phyloP scores from a whole-genome alignment of 805 yeast genomes.

The Wickerhamiella spandovensis region DNA sequence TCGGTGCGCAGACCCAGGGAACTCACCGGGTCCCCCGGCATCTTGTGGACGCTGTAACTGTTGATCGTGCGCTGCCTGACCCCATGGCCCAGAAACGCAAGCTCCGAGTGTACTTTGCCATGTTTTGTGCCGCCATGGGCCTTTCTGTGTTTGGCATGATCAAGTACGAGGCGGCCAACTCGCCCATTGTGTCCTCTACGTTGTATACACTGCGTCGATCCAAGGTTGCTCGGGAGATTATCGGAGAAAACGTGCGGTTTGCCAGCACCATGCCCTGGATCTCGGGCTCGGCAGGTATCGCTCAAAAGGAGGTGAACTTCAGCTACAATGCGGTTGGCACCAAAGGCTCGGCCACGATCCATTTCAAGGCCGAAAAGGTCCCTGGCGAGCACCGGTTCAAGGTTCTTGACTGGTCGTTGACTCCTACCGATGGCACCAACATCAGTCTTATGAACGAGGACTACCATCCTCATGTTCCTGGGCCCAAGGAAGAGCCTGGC shows the following conservation, averaged over 20 bases:
- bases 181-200: conserved; percentile 80
- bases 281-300: conserved; percentile 69
- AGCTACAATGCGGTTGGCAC: conserved; percentile 58
- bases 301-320: conserved; percentile 67
- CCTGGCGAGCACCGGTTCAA: conserved; percentile 42
- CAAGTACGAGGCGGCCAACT: conserved; percentile 84
- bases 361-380: conserved; percentile 58
- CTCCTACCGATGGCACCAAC: conserved; percentile 32
- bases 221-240: conserved; percentile 39
- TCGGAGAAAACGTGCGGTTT: conserved; percentile 70
- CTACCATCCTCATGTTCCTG: conserved; percentile 24
- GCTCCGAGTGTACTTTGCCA: conserved; percentile 40
- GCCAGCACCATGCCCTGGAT: conserved; percentile 80
- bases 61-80: conserved; percentile 67
- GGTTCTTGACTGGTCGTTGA: conserved; percentile 51
- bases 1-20: neutral
- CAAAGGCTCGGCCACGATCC: conserved; percentile 37
- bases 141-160: conserved; percentile 52
- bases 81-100: conserved; percentile 33
- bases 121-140: conserved; percentile 42
- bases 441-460: conserved; percentile 40
- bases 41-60: conserved; percentile 34
- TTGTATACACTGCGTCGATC: conserved; percentile 76
- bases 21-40: neutral
- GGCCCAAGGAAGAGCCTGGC: conserved; percentile 21